A percentile compares a stretch with the other conserved stretches of the same genome.
phyloP scores from a whole-genome alignment of 1,284 basidiomycete species.

The Malassezia obtusa region DNA sequence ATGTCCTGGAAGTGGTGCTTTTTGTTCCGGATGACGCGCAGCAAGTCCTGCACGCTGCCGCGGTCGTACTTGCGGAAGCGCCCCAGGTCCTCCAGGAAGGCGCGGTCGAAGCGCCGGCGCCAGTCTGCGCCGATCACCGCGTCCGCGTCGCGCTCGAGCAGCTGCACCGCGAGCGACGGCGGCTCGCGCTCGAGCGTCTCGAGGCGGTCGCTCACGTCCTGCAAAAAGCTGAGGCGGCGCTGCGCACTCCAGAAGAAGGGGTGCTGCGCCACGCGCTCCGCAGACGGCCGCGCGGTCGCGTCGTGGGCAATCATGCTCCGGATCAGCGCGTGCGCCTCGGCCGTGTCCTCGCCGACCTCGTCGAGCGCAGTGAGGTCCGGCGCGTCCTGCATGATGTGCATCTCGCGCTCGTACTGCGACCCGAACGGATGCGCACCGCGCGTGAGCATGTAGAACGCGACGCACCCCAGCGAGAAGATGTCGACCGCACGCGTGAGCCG shows the following conservation, averaged over 20 bases:
- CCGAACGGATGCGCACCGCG: constrained; percentile 46
- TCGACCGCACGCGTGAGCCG: constrained; percentile 44
- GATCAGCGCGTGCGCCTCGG: constrained; percentile 44
- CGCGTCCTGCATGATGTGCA: constrained; percentile 39
- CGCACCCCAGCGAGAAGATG: constrained; percentile 45
- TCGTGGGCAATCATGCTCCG: constrained; percentile 32
- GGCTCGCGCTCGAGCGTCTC: constrained; percentile 83
- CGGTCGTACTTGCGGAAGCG: constrained; percentile 93
- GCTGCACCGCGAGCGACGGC: constrained; percentile 63
- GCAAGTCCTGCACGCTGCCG: constrained; percentile 74
- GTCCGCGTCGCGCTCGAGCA: constrained; percentile 57
- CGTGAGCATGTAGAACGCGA: constrained; percentile 44
- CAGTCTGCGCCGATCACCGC: constrained; percentile 59
- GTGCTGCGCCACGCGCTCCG: constrained; percentile 72
- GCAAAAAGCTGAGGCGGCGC: constrained; percentile 78
- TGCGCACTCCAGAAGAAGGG: constrained; percentile 93
- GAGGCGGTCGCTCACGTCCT: constrained; percentile 92
- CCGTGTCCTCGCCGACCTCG: constrained; percentile 38
- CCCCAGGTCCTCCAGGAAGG: constrained; percentile 83
- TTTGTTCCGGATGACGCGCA: constrained; percentile 92
- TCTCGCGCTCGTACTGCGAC: constrained; percentile 42
- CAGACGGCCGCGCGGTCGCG: constrained; percentile 62
- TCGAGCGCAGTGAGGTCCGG: constrained; percentile 30
- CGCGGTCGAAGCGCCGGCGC: constrained; percentile 72
- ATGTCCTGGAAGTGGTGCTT: constrained; percentile 98